Evolutionary conservation across 1,139 yeast genomes (phyloP), one percentile per base, ranked within the genome.

Genomic region (Kodamaea alishanica): DNA sequence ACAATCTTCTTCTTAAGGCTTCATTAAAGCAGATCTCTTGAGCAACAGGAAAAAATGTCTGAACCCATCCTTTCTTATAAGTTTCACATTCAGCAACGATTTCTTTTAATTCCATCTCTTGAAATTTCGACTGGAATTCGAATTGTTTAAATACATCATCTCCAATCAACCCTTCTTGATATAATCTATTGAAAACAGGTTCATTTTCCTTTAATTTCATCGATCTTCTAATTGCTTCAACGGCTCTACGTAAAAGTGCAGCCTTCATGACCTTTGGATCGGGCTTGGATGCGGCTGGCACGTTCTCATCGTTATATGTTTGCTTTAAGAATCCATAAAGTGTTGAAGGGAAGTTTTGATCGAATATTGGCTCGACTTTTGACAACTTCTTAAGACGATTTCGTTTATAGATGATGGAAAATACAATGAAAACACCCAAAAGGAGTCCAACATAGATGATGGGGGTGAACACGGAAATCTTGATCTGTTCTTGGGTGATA

Each of bases 1-100:
- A 62, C 42, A 88, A 68, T 55, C 97, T 80, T 67, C 94, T 78
- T 63, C 94, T 77, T 41, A 92, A 70, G 0, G 96, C 96, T 61
- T 86, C 95, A 58, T 90, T 90, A 63, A 88, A 86, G 48, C 96
- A 87, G 35, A 92, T 82, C 56, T 92, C 97, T 54, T 84, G 92
- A 27, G 92, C 86, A 12, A 84, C 77, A 8, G 84, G 84, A 57
- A 89, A 84, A 53, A 88, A 78, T 38, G 75, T 66, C 49, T 78
- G 84, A 6, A 83, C 77, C 96, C 97, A 90, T 24, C 88, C 94
- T 37, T 79, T 76, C 56, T 86, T 86, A 50, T 77, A 67, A 11
- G 63, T 49, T 55, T 87, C 89, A 35, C 95, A 87, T 61, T 88
- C 96, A 40, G 60, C 66, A n/a, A 85, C 82, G 39, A 89, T 73